phyloP scores from a whole-genome alignment of 768 basidiomycete genomes.

The Phaeotremella skinneri region DNA sequence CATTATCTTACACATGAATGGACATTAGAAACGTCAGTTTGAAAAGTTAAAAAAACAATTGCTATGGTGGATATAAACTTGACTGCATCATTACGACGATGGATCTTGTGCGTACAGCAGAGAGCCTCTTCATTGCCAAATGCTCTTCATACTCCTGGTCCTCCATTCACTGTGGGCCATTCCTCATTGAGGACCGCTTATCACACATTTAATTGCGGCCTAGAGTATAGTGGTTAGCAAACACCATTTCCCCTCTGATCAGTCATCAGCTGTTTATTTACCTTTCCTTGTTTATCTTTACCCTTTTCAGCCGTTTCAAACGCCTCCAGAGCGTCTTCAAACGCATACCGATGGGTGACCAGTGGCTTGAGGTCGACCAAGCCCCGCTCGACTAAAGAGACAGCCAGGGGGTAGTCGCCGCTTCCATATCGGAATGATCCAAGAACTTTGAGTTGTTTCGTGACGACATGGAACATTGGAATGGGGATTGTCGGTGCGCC shows the following conservation, averaged over 20 bases:
- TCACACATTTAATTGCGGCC: constrained; percentile 8
- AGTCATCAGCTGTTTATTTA: constrained; percentile 25
- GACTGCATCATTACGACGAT: too few relatives aligned
- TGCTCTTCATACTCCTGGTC: neutral
- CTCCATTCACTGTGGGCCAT: too few relatives aligned
- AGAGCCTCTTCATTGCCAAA: neutral
- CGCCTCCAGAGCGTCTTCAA: constrained; percentile 70
- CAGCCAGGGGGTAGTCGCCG: constrained; percentile 60
- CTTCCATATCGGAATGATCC: constrained; percentile 71
- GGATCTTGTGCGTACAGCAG: too few relatives aligned
- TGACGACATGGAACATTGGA: constrained; percentile 65
- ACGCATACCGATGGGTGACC: constrained; percentile 79
- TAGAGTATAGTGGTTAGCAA: constrained; percentile 1
- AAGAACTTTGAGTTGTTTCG: constrained; percentile 77
- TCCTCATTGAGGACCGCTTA: neutral
- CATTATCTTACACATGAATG: too few relatives aligned
- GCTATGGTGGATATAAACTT: too few relatives aligned
- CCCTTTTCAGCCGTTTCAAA: constrained; percentile 76
- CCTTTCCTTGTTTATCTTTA: constrained; percentile 76
- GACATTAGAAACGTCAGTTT: too few relatives aligned
- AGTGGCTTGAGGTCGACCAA: constrained; percentile 82
- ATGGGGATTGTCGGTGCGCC: constrained; percentile 69
- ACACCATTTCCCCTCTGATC: neutral
- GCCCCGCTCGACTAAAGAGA: constrained; percentile 75
- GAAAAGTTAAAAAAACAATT: too few relatives aligned